Conservation (phyloP, 176 grass and related monocot species). For the Ensete ventricosum region DNA sequence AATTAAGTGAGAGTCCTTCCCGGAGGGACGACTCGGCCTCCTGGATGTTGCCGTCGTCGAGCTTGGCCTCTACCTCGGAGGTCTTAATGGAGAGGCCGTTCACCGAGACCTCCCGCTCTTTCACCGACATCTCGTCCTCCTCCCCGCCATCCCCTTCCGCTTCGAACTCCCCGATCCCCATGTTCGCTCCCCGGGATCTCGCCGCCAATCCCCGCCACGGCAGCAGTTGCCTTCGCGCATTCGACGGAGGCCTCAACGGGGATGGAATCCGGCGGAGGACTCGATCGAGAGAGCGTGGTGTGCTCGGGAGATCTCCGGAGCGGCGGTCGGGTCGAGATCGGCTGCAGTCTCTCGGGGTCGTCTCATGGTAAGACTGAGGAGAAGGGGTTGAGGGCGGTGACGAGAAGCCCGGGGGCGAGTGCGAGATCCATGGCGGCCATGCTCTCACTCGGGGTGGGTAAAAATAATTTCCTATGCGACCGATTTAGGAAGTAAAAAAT, state of each 20-base stretch:
- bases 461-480: no score
- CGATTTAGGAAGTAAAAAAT: no score
- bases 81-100: constrained; percentile 27
- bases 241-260: background rate
- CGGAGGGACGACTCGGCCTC: constrained; percentile 95
- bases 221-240: constrained; percentile 3
- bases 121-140: constrained; percentile 21
- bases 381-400: background rate
- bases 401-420: background rate
- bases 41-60: constrained; percentile 91
- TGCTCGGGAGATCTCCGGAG: background rate
- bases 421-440: background rate
- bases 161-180: constrained; percentile 15
- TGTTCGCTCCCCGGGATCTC: background rate
- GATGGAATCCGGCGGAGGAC: background rate
- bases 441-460: no score
- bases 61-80: constrained; percentile 51
- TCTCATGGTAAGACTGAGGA: background rate
- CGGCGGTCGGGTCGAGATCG: background rate
- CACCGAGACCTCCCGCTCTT: constrained; percentile 14
- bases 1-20: constrained; percentile 98
- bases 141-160: constrained; percentile 22
- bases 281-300: background rate
- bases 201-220: background rate
- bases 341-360: background rate